Conservation (phyloP, 1,284 basidiomycete genomes). For the Papiliotrema nemorosa region DNA sequence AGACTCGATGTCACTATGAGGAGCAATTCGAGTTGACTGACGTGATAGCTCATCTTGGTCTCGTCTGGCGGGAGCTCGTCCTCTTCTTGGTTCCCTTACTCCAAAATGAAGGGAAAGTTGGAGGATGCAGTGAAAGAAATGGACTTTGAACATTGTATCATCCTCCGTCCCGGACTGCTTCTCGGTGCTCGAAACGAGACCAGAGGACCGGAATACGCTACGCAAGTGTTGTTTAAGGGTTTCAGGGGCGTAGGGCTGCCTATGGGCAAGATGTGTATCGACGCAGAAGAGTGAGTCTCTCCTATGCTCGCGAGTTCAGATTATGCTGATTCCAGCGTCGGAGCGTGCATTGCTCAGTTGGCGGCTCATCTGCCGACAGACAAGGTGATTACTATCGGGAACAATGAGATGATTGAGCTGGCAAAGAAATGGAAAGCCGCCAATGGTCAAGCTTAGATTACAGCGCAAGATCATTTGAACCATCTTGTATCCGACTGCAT, state of each 20-base stretch:
- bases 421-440: conserved; percentile 22
- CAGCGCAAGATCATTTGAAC: too few relatives aligned
- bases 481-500: neutral
- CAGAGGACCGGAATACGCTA: conserved; percentile 12
- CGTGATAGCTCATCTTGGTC: conserved; percentile 39
- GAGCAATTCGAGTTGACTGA: neutral
- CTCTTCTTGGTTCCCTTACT: conserved; percentile 29
- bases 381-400: conserved; percentile 17
- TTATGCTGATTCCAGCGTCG: conserved; percentile 18
- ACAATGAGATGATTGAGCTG: conserved; percentile 25
- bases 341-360: conserved; percentile 34
- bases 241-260: conserved; percentile 22
- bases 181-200: conserved; percentile 22
- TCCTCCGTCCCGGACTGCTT: conserved; percentile 41
- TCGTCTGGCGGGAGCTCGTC: conserved; percentile 28
- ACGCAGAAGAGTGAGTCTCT: conserved; percentile 27
- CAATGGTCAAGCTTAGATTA: neutral
- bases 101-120: conserved; percentile 41
- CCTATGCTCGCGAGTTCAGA: too few relatives aligned
- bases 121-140: conserved; percentile 39
- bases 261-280: conserved; percentile 15
- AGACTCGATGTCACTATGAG: neutral
- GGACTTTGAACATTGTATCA: conserved; percentile 35
- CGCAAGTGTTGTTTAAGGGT: conserved; percentile 13
- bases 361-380: conserved; percentile 26